A percentile compares a stretch with the other conserved stretches of the same genome.
These are phyloP conservation scores for Flaveria brownii DNA, from an alignment of 129 eudicot genomes.

Conservation along the genomic window DNA sequence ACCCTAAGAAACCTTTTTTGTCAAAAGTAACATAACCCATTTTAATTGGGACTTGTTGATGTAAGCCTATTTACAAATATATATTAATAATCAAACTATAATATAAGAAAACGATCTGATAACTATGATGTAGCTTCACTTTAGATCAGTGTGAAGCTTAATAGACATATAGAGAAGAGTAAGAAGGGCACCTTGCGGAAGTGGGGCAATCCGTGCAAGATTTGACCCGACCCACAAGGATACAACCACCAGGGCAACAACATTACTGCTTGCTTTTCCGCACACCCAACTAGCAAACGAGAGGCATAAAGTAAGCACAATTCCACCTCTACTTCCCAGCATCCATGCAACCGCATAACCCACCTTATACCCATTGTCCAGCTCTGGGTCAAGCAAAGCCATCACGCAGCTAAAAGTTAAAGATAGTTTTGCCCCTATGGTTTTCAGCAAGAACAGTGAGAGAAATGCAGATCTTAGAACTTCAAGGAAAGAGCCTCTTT, in stretches of 20 bases:
- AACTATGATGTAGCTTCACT: constrained; percentile 29
- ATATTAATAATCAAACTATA: not conserved
- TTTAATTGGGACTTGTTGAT: not conserved
- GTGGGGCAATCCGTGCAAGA: constrained; percentile 64
- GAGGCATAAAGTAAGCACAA: constrained; percentile 72
- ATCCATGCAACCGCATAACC: constrained; percentile 71
- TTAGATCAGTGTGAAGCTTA: constrained; percentile 74
- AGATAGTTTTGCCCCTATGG: constrained; percentile 65
- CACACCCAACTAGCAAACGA: constrained; percentile 91
- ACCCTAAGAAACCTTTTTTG: not conserved
- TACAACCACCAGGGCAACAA: constrained; percentile 57
- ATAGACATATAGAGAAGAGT: constrained; percentile 80
- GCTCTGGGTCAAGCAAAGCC: constrained; percentile 67
- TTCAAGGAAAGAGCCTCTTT: constrained; percentile 57
- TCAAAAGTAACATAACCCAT: not conserved
- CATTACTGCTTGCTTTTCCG: constrained; percentile 79
- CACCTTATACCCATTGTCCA: constrained; percentile 77
- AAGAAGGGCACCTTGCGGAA: constrained; percentile 94
- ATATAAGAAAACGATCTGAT: not conserved
- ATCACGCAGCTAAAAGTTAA: constrained; percentile 73
- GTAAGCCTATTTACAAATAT: constrained; percentile 18
- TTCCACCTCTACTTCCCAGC: constrained; percentile 75
- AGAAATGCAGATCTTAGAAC: constrained; percentile 67
- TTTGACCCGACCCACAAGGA: constrained; percentile 83
- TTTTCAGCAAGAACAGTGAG: constrained; percentile 68